These are phyloP conservation scores for Plasmodiophora brassicae DNA, from an alignment of 208 protist genomes.

Conservation along the genomic window DNA sequence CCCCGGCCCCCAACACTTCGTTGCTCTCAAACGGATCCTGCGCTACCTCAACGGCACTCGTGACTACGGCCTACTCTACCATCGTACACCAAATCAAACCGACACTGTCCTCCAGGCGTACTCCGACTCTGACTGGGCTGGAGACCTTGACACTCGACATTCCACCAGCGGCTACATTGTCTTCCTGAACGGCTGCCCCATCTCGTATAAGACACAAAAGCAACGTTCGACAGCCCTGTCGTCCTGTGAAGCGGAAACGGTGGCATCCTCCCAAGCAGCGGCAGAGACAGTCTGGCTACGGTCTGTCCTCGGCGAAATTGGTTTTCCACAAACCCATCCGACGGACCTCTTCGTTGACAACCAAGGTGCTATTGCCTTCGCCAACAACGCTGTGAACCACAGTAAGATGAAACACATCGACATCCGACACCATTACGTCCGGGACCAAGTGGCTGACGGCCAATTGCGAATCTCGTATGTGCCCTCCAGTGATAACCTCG, in stretches of 20 bases:
- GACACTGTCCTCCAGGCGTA: background rate
- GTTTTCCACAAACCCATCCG: background rate
- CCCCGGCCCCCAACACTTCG: background rate
- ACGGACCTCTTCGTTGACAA: background rate
- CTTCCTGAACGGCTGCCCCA: background rate
- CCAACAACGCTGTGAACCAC: background rate
- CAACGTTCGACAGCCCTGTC: background rate
- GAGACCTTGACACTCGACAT: background rate
- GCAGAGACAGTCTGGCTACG: background rate
- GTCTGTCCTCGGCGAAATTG: background rate
- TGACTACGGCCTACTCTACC: background rate
- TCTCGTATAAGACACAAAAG: background rate
- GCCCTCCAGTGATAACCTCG: background rate
- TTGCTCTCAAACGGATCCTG: background rate
- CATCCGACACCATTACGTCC: background rate
- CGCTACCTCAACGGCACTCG: background rate
- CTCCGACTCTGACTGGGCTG: constrained; percentile 9
- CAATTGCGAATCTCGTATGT: background rate
- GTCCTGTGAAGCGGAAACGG: background rate
- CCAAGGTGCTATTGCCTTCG: constrained; percentile 5
- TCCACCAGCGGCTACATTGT: background rate
- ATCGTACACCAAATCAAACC: background rate
- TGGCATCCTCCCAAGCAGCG: background rate
- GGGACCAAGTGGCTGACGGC: background rate
- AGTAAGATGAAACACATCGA: constrained; percentile 30